These are phyloP conservation scores for Zygoascus ofunaensis DNA, from an alignment of 805 yeast genomes.

Conservation along the genomic window DNA sequence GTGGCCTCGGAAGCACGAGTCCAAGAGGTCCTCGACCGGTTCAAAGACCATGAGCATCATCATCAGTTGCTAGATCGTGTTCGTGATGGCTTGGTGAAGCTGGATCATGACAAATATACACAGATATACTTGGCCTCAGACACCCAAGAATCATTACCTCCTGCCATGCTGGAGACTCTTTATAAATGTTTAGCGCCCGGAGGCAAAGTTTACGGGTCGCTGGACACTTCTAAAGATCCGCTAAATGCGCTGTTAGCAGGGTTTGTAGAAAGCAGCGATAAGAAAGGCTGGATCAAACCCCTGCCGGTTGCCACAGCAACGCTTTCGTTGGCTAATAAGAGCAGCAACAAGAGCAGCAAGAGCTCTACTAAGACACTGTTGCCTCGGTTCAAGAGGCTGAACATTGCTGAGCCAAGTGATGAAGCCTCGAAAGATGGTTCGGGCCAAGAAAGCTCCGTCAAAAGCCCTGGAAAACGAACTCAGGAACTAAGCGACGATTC, in stretches of 20 bases:
- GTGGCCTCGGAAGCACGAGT: slow-evolving; percentile 5
- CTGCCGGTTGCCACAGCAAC: slow-evolving; percentile 20
- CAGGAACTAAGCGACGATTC: slow-evolving; percentile 35
- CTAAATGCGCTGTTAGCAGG: slow-evolving; percentile 62
- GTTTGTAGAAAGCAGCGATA: slow-evolving; percentile 38
- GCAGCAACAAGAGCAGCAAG: slow-evolving; percentile 4
- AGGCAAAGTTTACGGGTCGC: slow-evolving; percentile 27
- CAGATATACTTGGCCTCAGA: slow-evolving; percentile 22
- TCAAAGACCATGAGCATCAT: slow-evolving; percentile 7
- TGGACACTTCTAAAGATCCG: slow-evolving; percentile 9
- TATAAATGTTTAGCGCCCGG: slow-evolving; percentile 23
- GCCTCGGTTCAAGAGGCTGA: slow-evolving; percentile 22
- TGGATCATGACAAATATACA: slow-evolving; percentile 22
- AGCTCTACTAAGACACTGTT: neutral
- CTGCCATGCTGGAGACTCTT: slow-evolving; percentile 22
- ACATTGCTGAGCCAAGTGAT: slow-evolving; percentile 12
- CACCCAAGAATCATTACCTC: slow-evolving; percentile 18
- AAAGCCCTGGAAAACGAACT: slow-evolving; percentile 34
- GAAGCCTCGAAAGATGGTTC: slow-evolving; percentile 25
- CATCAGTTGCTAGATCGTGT: slow-evolving; percentile 34
- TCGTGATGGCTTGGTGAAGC: slow-evolving; percentile 23
- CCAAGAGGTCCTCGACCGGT: slow-evolving; percentile 5
- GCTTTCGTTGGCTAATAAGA: slow-evolving; percentile 12
- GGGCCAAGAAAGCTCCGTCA: slow-evolving; percentile 38
- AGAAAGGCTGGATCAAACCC: slow-evolving; percentile 50